Base-by-base conservation (phyloP, 2,329 filamentous ascomycete genomes). In the Shiraia sp. region DNA sequence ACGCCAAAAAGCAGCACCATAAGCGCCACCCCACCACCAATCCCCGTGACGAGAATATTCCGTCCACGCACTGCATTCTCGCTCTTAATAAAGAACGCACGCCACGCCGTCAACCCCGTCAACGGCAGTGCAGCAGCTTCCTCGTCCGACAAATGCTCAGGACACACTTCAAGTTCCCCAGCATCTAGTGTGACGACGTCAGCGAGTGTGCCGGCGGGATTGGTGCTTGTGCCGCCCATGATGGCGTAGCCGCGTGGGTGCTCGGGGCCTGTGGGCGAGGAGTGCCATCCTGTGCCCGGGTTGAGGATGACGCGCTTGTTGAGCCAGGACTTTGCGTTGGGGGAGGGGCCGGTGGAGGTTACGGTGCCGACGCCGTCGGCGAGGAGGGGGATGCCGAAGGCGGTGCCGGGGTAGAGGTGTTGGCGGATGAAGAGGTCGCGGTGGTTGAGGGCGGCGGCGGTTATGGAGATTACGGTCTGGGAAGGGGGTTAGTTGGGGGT, bases 381-480 rank as follows among this genome's bases (percentile, higher is more conserved):
- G 17, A 95, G 79, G 29, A 97, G 74, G 1, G 92, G 89, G 5
- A 84, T 77, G 45, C 81, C 79, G 69, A 95, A 95, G 10, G 87
- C 86, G 38, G 90, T 86, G 56, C 82, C 86, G 0, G 92, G 92
- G 75, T 97, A 97, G 28, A 95, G 82, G 63, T 91, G 86, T 69
- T 93, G 90, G 40, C 92, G 88, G 71, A 95, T 87, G 75, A 96
- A 97, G 56, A 95, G 82, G 70, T 97, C 93, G 59, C 91, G 87
- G 75, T 97, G 93, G 75, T 97, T 97, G 36, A 97, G 83, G 10
- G 92, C 87, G 1, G 86, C 88, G 36, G 90, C 88, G 25, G 81
- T 79, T 62, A 97, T 76, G 60, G 82, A 83, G 49, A 97, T 75
- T 6, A 95, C 76, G 53, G 96, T 75, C 67, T 96, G 79, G 49